These are phyloP conservation scores for Candida endomychidarum DNA, from an alignment of 805 yeast genomes.

Conservation along the genomic window DNA sequence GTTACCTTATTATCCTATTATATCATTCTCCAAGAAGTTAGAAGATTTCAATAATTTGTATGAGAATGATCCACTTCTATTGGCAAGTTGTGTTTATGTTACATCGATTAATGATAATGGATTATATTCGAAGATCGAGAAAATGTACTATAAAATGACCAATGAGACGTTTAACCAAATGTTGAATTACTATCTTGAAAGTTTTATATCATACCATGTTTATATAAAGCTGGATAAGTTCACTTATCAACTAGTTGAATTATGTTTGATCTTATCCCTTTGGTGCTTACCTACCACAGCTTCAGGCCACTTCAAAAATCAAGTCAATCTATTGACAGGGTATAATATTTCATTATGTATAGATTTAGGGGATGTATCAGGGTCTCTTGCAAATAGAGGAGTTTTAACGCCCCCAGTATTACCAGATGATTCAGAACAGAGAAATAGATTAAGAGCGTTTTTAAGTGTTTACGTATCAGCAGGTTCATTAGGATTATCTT, in stretches of 20 bases:
- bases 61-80: conserved; percentile 43
- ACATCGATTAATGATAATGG: conserved; percentile 45
- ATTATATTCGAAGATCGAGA: conserved; percentile 12
- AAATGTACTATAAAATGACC: conserved; percentile 11
- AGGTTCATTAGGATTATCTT: conserved; percentile 50
- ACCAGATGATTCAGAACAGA: conserved; percentile 22
- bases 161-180: conserved; percentile 41
- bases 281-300: conserved; percentile 56
- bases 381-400: conserved; percentile 9
- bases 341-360: conserved; percentile 47
- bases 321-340: conserved; percentile 47
- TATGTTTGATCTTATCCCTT: conserved; percentile 45
- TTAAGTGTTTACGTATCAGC: conserved; percentile 51
- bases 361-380: conserved; percentile 42
- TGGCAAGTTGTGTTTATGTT: conserved; percentile 45
- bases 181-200: conserved; percentile 45
- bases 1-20: conserved; percentile 49
- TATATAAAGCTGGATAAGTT: conserved; percentile 44
- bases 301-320: conserved; percentile 54
- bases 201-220: conserved; percentile 43
- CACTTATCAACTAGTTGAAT: conserved; percentile 40
- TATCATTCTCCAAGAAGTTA: conserved; percentile 37
- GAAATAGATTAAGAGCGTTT: conserved; percentile 39
- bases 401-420: conserved; percentile 17
- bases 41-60: conserved; percentile 41